Conservation (phyloP, 208 protist species). For the Trypanosoma conorhini region DNA sequence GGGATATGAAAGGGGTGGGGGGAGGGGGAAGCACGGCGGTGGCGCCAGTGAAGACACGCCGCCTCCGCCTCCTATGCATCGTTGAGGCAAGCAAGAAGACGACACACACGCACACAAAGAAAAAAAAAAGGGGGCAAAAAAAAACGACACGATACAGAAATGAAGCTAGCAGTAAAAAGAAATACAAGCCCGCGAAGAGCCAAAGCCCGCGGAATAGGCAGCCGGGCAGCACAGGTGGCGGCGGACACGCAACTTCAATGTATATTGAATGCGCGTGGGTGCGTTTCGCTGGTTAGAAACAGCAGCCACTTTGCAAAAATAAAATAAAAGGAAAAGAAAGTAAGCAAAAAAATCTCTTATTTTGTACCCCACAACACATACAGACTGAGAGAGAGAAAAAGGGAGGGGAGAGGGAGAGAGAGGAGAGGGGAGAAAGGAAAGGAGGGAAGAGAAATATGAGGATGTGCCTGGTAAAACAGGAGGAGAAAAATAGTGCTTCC, state of each 20-base stretch:
- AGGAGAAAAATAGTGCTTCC: neutral
- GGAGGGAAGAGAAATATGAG: neutral
- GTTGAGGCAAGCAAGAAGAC: neutral
- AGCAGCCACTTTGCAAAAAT: too few relatives aligned
- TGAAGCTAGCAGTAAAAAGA: neutral
- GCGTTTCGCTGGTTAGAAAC: neutral
- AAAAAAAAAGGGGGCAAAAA: constrained; percentile 3
- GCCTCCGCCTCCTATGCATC: neutral
- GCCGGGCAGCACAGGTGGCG: neutral
- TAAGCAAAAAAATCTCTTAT: too few relatives aligned
- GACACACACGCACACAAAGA: neutral
- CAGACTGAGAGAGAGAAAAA: too few relatives aligned
- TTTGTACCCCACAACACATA: neutral
- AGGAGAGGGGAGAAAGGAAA: too few relatives aligned
- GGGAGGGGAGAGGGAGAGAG: too few relatives aligned
- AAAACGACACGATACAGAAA: neutral
- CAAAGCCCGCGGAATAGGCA: neutral
- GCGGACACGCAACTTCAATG: neutral
- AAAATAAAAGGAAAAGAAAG: too few relatives aligned
- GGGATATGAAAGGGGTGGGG: neutral
- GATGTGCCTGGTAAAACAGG: neutral
- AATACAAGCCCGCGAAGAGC: neutral
- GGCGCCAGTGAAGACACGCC: neutral
- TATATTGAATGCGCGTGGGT: neutral
- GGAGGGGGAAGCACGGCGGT: neutral